phyloP scores from a whole-genome alignment of 306 rosid species.

The Elaeagnus macrophylla region DNA sequence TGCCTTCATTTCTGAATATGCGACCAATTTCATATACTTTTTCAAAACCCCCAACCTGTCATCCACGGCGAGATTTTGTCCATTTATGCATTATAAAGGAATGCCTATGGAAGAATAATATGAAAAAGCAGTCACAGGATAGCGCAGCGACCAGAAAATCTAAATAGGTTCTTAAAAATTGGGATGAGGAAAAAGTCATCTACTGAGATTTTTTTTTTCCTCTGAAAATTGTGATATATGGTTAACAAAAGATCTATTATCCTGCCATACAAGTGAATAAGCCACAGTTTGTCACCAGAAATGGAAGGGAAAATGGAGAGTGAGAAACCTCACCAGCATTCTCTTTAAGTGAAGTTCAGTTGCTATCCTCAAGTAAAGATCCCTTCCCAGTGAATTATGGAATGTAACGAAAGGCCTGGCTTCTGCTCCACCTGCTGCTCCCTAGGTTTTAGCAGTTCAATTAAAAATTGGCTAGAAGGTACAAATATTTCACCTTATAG shows the following conservation, averaged over 20 bases:
- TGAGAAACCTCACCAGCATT: slow-evolving; percentile 68
- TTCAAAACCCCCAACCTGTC: slow-evolving; percentile 95
- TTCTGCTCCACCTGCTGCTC: slow-evolving; percentile 98
- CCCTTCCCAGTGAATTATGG: slow-evolving; percentile 92
- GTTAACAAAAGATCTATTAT: too few relatives aligned
- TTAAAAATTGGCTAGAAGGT: slow-evolving; percentile 22
- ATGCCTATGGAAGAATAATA: background rate
- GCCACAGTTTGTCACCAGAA: background rate
- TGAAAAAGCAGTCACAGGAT: too few relatives aligned
- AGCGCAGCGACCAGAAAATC: too few relatives aligned
- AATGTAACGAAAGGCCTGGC: slow-evolving; percentile 94
- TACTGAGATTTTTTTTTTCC: too few relatives aligned
- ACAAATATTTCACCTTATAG: slow-evolving; percentile 4
- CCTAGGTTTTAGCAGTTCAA: slow-evolving; percentile 51
- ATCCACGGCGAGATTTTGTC: slow-evolving; percentile 15
- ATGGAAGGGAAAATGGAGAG: background rate
- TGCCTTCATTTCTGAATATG: slow-evolving; percentile 95
- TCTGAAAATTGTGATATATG: too few relatives aligned
- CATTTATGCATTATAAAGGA: background rate
- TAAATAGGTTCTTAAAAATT: too few relatives aligned
- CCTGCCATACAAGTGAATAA: background rate
- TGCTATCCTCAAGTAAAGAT: slow-evolving; percentile 90
- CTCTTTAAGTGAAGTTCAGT: slow-evolving; percentile 95
- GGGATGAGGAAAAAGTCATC: too few relatives aligned
- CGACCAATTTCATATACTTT: slow-evolving; percentile 94